A percentile compares a stretch with the other conserved stretches of the same genome.
These are phyloP conservation scores for Crucibulum laeve DNA, from an alignment of 768 basidiomycete species.

Conservation along the genomic window DNA sequence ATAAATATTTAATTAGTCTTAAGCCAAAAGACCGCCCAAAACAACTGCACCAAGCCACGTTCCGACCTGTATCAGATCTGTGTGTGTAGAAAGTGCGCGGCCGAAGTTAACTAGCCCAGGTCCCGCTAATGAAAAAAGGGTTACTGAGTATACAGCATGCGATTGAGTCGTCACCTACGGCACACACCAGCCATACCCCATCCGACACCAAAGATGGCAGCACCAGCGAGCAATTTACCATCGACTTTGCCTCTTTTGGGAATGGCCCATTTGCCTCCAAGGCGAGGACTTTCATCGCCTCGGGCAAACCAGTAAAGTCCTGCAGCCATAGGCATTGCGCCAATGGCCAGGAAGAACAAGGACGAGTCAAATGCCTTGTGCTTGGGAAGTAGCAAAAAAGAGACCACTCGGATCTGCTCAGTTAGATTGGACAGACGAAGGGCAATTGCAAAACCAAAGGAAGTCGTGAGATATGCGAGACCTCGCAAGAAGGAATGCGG, in stretches of 20 bases:
- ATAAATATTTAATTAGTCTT: not conserved
- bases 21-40: slow-evolving; percentile 35
- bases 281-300: slow-evolving; percentile 29
- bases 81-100: slow-evolving; percentile 31
- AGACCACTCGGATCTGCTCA: slow-evolving; percentile 42
- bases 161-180: slow-evolving; percentile 36
- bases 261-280: slow-evolving; percentile 42
- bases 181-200: slow-evolving; percentile 62
- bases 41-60: slow-evolving; percentile 38
- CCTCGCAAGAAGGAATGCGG: slow-evolving; percentile 24
- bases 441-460: slow-evolving; percentile 48
- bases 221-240: slow-evolving; percentile 40
- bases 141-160: not conserved
- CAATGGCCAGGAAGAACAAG: slow-evolving; percentile 46
- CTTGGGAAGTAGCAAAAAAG: slow-evolving; percentile 48
- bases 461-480: slow-evolving; percentile 35
- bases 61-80: slow-evolving; percentile 23
- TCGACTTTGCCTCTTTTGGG: slow-evolving; percentile 38
- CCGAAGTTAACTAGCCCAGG: slow-evolving; percentile 62
- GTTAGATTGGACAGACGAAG: slow-evolving; percentile 51
- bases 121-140: slow-evolving; percentile 37
- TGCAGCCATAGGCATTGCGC: slow-evolving; percentile 44
- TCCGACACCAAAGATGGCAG: slow-evolving; percentile 55
- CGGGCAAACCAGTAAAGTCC: slow-evolving; percentile 38
- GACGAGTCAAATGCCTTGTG: slow-evolving; percentile 52